A percentile compares a stretch with the other conserved stretches of the same genome.
Evolutionary conservation across 768 basidiomycete genomes (phyloP).

Genomic region (Amylocystis lapponica): DNA sequence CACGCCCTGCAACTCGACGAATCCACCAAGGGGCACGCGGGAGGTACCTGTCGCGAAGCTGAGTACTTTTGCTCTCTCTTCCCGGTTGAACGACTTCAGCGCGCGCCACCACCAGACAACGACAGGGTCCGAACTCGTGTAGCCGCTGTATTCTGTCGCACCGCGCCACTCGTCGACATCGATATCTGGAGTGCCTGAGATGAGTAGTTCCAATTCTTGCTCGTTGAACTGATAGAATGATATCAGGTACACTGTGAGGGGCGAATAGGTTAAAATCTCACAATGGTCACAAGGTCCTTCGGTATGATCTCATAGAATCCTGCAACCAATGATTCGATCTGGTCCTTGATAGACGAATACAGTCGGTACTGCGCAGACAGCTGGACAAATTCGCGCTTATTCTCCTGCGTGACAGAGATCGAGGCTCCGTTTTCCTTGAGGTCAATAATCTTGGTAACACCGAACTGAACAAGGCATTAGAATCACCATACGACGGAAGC

Average conservation of each 20-base stretch:
- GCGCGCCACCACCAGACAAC: slow-evolving; percentile 99
- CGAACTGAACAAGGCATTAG: slow-evolving; percentile 54
- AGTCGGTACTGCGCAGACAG: slow-evolving; percentile 92
- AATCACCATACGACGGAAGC: too few relatives aligned
- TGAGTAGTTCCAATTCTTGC: slow-evolving; percentile 88
- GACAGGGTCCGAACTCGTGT: slow-evolving; percentile 85
- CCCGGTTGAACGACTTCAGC: slow-evolving; percentile 93
- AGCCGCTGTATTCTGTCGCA: slow-evolving; percentile 88
- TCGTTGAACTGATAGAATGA: slow-evolving; percentile 70
- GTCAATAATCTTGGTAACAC: slow-evolving; percentile 80
- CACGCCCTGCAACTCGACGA: slow-evolving; percentile 91
- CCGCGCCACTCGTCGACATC: slow-evolving; percentile 97
- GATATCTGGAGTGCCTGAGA: slow-evolving; percentile 97
- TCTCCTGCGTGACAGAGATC: slow-evolving; percentile 91
- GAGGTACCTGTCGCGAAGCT: slow-evolving; percentile 96
- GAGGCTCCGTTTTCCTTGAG: slow-evolving; percentile 82
- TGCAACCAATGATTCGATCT: slow-evolving; percentile 82
- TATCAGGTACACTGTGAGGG: slow-evolving; percentile 11
- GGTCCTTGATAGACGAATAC: slow-evolving; percentile 91
- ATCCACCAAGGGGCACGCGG: slow-evolving; percentile 90
- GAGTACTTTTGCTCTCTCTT: slow-evolving; percentile 93
- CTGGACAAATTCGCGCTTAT: slow-evolving; percentile 94
- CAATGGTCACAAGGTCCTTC: slow-evolving; percentile 90
- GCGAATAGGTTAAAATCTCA: slow-evolving; percentile 37
- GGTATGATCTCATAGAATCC: slow-evolving; percentile 99